Evolutionary conservation across 306 rosid species (phyloP), one percentile per base, ranked within the genome.

Genomic region (Castanea mollissima): DNA sequence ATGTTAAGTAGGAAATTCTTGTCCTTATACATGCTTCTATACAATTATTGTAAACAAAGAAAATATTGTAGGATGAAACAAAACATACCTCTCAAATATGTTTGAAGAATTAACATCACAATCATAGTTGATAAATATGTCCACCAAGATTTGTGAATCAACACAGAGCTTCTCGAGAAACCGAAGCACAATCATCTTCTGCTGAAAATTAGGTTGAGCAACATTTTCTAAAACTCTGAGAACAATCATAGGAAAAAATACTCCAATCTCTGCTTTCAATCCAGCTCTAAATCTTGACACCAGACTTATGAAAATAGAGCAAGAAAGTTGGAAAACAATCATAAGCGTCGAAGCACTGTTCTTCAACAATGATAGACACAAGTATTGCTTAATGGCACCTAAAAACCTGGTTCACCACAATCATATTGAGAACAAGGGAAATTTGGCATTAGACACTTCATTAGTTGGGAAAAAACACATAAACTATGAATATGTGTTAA

Each of bases 71-170:
- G 51, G 76, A 64, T 55, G 81, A 58, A 65, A 63, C 57, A 77
- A 55, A 64, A 77, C 92, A 80, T 79, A 96, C 99, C 99, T 91
- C 89, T 96, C 99, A 87, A 93, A 96, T 85, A 96, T 96, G 92
- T 96, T 96, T 44, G 99, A 92, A 74, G 99, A 93, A 89, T 91
- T 96, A 91, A 96, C 99, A 89, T 96, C 99, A 79, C 99, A 96
- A 81, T 96, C 98, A 68, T 96, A 96, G 84, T 93, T 96, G 80
- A 93, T 89, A 76, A 96, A 96, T 87, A 96, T 93, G 88, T 96
- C 99, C 38, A 96, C 98, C 85, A 96, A 84, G 86, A 96, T 91
- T 89, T 91, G 99, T 70, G 99, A 93, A 89, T 96, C 98, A 83
- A 90, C 82, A 73, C 91, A 96, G 35, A 96, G 93, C 89, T 85